phyloP scores from a whole-genome alignment of 192 early-diverging fungal genomes.

The Lobosporangium transversale region DNA sequence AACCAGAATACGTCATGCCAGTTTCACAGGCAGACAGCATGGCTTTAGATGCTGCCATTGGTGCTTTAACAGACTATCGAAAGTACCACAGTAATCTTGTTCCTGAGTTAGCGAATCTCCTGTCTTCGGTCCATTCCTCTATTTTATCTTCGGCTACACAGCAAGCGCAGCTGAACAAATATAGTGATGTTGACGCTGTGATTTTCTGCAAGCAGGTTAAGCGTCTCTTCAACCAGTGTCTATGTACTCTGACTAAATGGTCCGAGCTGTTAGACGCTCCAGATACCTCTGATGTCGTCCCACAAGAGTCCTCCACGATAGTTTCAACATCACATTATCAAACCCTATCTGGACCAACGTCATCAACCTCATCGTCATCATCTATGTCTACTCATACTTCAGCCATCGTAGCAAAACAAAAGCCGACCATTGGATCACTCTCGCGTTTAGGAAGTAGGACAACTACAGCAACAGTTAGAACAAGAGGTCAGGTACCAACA shows the following conservation, averaged over 20 bases:
- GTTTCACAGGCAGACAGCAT: too few species aligned
- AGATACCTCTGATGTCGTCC: neutral
- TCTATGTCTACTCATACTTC: neutral
- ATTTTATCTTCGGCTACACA: neutral
- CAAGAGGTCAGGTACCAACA: neutral
- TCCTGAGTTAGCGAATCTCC: conserved; percentile 4
- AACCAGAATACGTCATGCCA: too few species aligned
- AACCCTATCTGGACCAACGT: neutral
- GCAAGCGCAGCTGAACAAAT: neutral
- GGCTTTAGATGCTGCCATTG: conserved; percentile 19
- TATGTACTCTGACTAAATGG: conserved; percentile 28
- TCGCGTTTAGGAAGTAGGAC: neutral
- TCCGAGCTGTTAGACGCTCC: conserved; percentile 22
- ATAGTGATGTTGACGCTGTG: neutral
- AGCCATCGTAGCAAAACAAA: neutral
- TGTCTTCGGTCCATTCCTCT: neutral
- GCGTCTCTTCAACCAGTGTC: conserved; percentile 28
- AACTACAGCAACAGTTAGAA: neutral
- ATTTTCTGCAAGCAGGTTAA: conserved; percentile 27
- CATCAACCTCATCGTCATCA: neutral
- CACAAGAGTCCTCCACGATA: neutral
- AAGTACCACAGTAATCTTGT: conserved; percentile 19
- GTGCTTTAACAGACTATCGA: conserved; percentile 11
- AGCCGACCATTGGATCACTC: neutral
- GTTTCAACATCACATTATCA: neutral